Percentiles rank a stretch among this genome's conserved stretches.
Evolutionary conservation across 495 filamentous ascomycete species (phyloP).

Genomic region (Tirmania nivea): DNA sequence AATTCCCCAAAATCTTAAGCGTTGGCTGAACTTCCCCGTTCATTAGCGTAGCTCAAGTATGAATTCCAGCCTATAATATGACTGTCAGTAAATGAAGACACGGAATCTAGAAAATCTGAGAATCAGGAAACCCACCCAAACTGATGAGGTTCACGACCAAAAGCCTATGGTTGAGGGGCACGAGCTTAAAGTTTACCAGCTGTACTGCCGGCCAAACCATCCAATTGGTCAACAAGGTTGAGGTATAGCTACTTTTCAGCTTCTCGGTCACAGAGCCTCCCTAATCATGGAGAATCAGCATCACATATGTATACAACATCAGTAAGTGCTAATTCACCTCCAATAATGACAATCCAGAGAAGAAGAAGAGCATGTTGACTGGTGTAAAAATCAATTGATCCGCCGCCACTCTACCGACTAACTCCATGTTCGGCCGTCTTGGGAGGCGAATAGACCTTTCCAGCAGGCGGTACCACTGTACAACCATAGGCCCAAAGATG

Average conservation of each 20-base stretch:
- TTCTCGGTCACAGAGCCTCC: slow-evolving; percentile 33
- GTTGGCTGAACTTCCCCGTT: neutral
- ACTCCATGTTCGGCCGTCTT: slow-evolving; percentile 40
- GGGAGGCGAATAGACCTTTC: slow-evolving; percentile 44
- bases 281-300: neutral
- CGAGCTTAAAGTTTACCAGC: slow-evolving; percentile 69
- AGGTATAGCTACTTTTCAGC: slow-evolving; percentile 40
- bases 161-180: slow-evolving; percentile 68
- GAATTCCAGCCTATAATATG: slow-evolving; percentile 69
- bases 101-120: neutral
- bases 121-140: slow-evolving; percentile 34
- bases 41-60: slow-evolving; percentile 74
- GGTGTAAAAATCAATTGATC: slow-evolving; percentile 83
- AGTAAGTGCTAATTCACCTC: slow-evolving; percentile 35
- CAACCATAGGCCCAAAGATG: slow-evolving; percentile 40
- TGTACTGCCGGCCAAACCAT: slow-evolving; percentile 88
- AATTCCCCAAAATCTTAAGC: no score
- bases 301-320: neutral
- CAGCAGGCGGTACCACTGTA: slow-evolving; percentile 69
- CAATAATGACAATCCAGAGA: slow-evolving; percentile 67
- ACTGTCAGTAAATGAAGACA: slow-evolving; percentile 17
- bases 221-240: slow-evolving; percentile 63
- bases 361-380: slow-evolving; percentile 57
- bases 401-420: slow-evolving; percentile 53
- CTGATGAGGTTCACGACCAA: slow-evolving; percentile 73